These are phyloP conservation scores for Cladosporium velox DNA, from an alignment of 2,329 filamentous ascomycete species.

Conservation along the genomic window DNA sequence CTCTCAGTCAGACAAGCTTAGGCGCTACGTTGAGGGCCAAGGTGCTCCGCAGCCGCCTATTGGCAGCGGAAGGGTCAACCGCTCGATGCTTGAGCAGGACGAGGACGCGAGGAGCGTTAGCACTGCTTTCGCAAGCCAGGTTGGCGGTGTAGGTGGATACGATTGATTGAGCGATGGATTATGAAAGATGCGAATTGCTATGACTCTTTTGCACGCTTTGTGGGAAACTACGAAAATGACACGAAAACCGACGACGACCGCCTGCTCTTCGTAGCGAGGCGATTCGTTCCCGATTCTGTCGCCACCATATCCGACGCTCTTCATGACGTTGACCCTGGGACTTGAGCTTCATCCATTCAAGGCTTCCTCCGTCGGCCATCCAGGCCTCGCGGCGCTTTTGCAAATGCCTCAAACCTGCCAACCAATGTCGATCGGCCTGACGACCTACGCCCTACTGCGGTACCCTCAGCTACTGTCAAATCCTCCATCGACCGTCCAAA, in stretches of 20 bases:
- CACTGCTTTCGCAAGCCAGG: constrained; percentile 94
- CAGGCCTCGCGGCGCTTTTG: not conserved
- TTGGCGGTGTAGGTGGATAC: constrained; percentile 55
- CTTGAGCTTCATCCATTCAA: constrained; percentile 14
- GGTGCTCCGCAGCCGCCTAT: constrained; percentile 55
- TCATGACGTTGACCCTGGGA: constrained; percentile 5
- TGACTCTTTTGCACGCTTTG: constrained; percentile 18
- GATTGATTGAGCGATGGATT: constrained; percentile 19
- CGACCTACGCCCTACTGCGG: not conserved
- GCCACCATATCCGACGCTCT: constrained; percentile 6
- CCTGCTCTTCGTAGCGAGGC: not conserved
- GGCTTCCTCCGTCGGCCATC: not conserved
- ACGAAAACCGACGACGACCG: constrained; percentile 10
- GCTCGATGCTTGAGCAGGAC: constrained; percentile 60
- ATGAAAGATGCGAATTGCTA: constrained; percentile 15
- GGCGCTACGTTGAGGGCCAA: constrained; percentile 80
- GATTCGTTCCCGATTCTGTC: constrained; percentile 4
- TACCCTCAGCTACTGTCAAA: not conserved
- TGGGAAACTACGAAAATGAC: constrained; percentile 15
- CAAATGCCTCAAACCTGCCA: not conserved
- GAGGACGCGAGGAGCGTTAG: constrained; percentile 96
- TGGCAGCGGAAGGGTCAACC: constrained; percentile 55
- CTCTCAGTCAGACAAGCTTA: constrained; percentile 86
- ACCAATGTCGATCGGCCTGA: not conserved
- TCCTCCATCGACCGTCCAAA: not conserved